Percentiles rank a stretch among this genome's conserved stretches.
These are phyloP conservation scores for Barnettozyma vustinii DNA, from an alignment of 805 yeast genomes.

Conservation along the genomic window DNA sequence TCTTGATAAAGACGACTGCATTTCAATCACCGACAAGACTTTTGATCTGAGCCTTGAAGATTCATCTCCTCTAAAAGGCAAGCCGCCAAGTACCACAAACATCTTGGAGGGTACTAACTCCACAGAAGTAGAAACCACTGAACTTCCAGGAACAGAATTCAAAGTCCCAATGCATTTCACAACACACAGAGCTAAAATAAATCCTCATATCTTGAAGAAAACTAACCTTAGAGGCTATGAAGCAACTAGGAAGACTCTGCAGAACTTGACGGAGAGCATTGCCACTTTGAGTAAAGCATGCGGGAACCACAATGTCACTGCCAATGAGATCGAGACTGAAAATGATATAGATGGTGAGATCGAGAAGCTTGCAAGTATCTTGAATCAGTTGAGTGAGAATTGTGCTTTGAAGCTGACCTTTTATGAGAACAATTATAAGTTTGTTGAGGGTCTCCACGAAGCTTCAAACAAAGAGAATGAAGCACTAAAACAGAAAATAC, in stretches of 20 bases:
- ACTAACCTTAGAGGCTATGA: neutral
- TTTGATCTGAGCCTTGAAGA: conserved; percentile 21
- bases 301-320: conserved; percentile 9
- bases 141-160: neutral
- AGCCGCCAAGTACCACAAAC: neutral
- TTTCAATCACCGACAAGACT: conserved; percentile 18
- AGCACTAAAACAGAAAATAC: conserved; percentile 1
- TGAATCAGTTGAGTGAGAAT: conserved; percentile 14
- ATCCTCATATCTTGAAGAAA: neutral
- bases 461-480: conserved; percentile 10
- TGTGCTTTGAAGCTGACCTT: conserved; percentile 17
- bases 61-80: conserved; percentile 1
- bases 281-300: conserved; percentile 10
- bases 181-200: neutral
- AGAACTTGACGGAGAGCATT: conserved; percentile 4
- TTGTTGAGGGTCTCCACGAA: conserved; percentile 19
- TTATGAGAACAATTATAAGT: conserved; percentile 21
- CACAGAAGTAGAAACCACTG: conserved; percentile 9
- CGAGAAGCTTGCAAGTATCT: conserved; percentile 6
- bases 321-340: neutral
- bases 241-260: neutral
- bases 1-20: conserved; percentile 12
- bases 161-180: neutral
- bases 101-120: conserved; percentile 6
- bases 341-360: neutral